A percentile compares a stretch with the other conserved stretches of the same genome.
phyloP scores from a whole-genome alignment of 768 basidiomycete species.

The Amanita fuliginea region DNA sequence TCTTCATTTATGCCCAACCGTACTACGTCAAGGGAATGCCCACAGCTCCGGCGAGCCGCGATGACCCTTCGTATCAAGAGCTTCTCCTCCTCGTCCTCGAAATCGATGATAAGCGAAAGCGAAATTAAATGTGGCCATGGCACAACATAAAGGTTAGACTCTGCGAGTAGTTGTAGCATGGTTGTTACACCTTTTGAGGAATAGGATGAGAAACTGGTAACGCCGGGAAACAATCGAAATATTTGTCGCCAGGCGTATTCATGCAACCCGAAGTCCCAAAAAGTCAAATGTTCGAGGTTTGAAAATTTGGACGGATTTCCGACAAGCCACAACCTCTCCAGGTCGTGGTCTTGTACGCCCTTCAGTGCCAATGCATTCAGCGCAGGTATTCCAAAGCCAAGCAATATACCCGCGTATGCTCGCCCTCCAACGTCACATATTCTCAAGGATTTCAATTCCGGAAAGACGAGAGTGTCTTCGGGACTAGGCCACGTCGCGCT shows the following conservation, averaged over 20 bases:
- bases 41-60: slow-evolving; percentile 13
- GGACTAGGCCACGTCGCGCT: slow-evolving; percentile 16
- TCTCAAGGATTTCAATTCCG: slow-evolving; percentile 27
- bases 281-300: slow-evolving; percentile 23
- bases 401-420: slow-evolving; percentile 27
- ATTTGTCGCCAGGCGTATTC: not conserved
- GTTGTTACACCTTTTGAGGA: slow-evolving; percentile 14
- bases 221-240: slow-evolving; percentile 11
- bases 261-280: slow-evolving; percentile 29
- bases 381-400: slow-evolving; percentile 25
- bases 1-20: slow-evolving; percentile 17
- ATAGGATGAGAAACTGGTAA: slow-evolving; percentile 21
- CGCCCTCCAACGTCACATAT: slow-evolving; percentile 26
- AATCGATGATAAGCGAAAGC: slow-evolving; percentile 20
- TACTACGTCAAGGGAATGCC: slow-evolving; percentile 19
- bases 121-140: slow-evolving; percentile 26
- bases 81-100: slow-evolving; percentile 13
- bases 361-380: slow-evolving; percentile 32
- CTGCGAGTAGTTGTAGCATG: slow-evolving; percentile 18
- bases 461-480: slow-evolving; percentile 18
- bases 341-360: slow-evolving; percentile 28
- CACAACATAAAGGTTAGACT: slow-evolving; percentile 2
- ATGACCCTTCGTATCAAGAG: slow-evolving; percentile 16
- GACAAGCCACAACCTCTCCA: slow-evolving; percentile 23
- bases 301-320: slow-evolving; percentile 18